phyloP scores from a whole-genome alignment of 2,329 filamentous ascomycete species.

The Xylariaceae sp. region DNA sequence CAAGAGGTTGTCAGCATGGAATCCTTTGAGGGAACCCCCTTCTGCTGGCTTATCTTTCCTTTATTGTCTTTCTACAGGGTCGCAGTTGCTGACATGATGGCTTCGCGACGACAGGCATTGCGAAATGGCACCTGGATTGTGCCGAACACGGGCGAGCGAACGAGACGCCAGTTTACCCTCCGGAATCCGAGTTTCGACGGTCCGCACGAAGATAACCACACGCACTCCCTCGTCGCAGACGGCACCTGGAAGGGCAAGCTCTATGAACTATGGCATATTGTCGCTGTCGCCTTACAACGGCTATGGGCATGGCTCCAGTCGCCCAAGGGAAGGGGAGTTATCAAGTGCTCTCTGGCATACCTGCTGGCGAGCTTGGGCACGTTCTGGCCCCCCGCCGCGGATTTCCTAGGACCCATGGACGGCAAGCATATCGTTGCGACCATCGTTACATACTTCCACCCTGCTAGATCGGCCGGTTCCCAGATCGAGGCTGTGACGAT shows the following conservation, averaged over 20 bases:
- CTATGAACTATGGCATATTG: constrained; percentile 34
- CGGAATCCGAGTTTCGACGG: constrained; percentile 44
- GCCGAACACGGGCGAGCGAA: constrained; percentile 77
- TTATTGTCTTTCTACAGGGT: background rate
- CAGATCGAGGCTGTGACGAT: constrained; percentile 83
- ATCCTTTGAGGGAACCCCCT: background rate
- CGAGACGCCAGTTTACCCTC: constrained; percentile 73
- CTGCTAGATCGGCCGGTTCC: constrained; percentile 76
- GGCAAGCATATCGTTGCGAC: constrained; percentile 93
- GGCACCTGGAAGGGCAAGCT: constrained; percentile 35
- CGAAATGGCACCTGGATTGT: constrained; percentile 84
- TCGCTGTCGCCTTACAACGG: constrained; percentile 35
- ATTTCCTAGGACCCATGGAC: constrained; percentile 74
- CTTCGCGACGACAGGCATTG: constrained; percentile 57
- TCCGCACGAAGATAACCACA: constrained; percentile 30
- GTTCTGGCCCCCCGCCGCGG: constrained; percentile 68
- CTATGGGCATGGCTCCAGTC: constrained; percentile 61
- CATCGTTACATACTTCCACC: constrained; percentile 91
- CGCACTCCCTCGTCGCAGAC: constrained; percentile 33
- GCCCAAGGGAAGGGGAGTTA: constrained; percentile 68
- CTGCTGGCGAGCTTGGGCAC: constrained; percentile 80
- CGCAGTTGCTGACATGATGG: constrained; percentile 41
- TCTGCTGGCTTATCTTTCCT: background rate
- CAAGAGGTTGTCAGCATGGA: background rate
- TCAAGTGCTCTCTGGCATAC: constrained; percentile 91